Evolutionary conservation across 31 red algal species (phyloP), one percentile per base, ranked within the genome.

Genomic region (Odonthalia washingtoniensis): DNA sequence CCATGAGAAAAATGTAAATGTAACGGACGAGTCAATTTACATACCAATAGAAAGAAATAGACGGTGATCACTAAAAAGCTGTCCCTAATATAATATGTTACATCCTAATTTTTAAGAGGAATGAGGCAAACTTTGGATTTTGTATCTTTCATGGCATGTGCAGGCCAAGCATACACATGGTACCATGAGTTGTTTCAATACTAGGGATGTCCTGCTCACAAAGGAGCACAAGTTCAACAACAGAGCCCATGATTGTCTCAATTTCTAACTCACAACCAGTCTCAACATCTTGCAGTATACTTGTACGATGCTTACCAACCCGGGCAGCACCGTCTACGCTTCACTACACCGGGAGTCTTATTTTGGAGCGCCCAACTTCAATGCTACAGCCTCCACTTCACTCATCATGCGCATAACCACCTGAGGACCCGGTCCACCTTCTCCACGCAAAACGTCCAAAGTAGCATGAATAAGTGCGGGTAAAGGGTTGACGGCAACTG

Each of bases 401-500:
- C 77, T 33, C 88, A 95, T 91, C 89, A 89, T 66, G 1, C 70
- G 39, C 60, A 87, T 57, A 28, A 90, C 88, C 18, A 95, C 87
- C 36, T 74, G 61, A 32, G 88, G 64, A 42, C 80, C 80, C 61
- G 80, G 46, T 4, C 45, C 37, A 1, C 42, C 65, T 39, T 43
- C 46, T 33, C 24, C 40, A 77, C 93, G 91, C 44, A 95, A 63
- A 12, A 92, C 83, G 69, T 82, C 93, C 57, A 95, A 63, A 3
- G 93, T 95, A 18, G 93, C 93, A 57, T 95, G 93, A 26, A 82
- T 90, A 38, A 95, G 76, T 49, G 93, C 93, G 30, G 93, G 91
- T 12, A 95, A 74, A 73, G 93, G 93, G 63, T 95, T 95, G 12
- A 95, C 88, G 0, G 89, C 88, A 31, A 92, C 87, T 1, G 84